Evolutionary conservation across 176 grass and related monocot species (phyloP).

Genomic region (Musa troglodytarum): DNA sequence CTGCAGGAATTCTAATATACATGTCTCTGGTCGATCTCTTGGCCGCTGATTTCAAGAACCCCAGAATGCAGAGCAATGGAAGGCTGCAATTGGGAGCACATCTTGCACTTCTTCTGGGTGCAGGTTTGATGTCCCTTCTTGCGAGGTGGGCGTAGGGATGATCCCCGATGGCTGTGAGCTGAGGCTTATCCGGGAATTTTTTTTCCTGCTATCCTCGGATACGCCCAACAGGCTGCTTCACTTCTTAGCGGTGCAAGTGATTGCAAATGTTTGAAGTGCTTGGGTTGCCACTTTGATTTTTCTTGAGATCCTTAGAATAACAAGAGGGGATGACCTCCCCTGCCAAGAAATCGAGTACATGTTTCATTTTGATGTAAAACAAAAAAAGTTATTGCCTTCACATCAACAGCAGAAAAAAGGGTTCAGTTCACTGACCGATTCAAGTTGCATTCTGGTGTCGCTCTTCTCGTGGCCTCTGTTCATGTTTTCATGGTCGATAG

Average conservation of each 20-base stretch:
- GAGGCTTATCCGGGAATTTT: not conserved
- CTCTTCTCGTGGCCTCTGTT: too few species aligned
- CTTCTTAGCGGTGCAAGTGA: not conserved
- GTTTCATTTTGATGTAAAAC: not conserved
- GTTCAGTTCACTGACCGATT: too few species aligned
- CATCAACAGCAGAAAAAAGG: not conserved
- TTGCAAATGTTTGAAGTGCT: too few species aligned
- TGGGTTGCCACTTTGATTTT: too few species aligned
- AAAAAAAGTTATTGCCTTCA: not conserved
- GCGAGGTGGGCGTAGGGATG: constrained; percentile 42
- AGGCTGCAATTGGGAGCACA: constrained; percentile 44
- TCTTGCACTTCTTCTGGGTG: constrained; percentile 32
- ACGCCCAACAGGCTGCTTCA: not conserved
- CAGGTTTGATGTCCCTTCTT: constrained; percentile 52
- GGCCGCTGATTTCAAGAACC: constrained; percentile 53
- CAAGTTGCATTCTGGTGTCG: too few species aligned
- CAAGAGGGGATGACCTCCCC: too few species aligned
- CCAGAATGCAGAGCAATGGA: constrained; percentile 38
- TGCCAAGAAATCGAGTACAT: too few species aligned
- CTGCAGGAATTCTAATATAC: constrained; percentile 60
- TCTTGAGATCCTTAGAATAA: not conserved
- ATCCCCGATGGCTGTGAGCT: not conserved
- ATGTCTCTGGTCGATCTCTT: constrained; percentile 69
- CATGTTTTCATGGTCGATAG: too few species aligned
- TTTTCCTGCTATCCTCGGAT: not conserved